Conservation (phyloP, 2,329 filamentous ascomycete species). For the Arthrinium puccinioides region DNA sequence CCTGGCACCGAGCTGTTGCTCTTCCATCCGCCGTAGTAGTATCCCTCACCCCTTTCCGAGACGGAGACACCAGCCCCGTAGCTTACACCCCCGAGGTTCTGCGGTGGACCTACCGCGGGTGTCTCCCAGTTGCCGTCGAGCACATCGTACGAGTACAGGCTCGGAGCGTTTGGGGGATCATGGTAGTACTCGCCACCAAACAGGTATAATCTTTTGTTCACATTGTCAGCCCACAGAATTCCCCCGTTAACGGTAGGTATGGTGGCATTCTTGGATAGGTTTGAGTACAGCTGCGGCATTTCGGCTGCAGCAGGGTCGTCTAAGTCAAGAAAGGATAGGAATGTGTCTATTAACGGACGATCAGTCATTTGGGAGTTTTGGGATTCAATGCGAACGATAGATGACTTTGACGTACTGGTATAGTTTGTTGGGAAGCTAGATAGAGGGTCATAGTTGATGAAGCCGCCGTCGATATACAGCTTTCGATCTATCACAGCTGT, state of each 20-base stretch:
- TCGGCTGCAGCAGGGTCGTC: slow-evolving; percentile 3
- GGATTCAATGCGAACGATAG: neutral
- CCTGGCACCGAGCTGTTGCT: slow-evolving; percentile 43
- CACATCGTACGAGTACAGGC: slow-evolving; percentile 51
- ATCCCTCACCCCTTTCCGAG: slow-evolving; percentile 47
- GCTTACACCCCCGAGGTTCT: slow-evolving; percentile 37
- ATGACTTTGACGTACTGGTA: slow-evolving; percentile 39
- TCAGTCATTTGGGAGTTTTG: neutral
- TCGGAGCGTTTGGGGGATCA: slow-evolving; percentile 35
- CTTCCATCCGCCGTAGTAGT: slow-evolving; percentile 57
- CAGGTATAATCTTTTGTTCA: slow-evolving; percentile 57
- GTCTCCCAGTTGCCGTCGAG: slow-evolving; percentile 48
- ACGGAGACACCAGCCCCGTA: slow-evolving; percentile 51
- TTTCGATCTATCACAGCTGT: slow-evolving; percentile 50
- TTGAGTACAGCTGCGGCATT: slow-evolving; percentile 37
- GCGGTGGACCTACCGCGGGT: slow-evolving; percentile 26
- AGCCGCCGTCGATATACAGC: slow-evolving; percentile 57
- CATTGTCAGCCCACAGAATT: slow-evolving; percentile 50
- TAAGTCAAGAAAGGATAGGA: slow-evolving; percentile 6
- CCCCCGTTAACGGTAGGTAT: slow-evolving; percentile 41
- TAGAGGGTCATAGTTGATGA: slow-evolving; percentile 46
- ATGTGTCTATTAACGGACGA: slow-evolving; percentile 3
- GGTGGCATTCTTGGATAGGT: slow-evolving; percentile 50
- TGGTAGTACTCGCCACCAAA: slow-evolving; percentile 51
- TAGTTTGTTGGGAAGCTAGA: slow-evolving; percentile 41